Base-by-base conservation (phyloP, 257 asterid genomes). In the Solanum commersonii region DNA sequence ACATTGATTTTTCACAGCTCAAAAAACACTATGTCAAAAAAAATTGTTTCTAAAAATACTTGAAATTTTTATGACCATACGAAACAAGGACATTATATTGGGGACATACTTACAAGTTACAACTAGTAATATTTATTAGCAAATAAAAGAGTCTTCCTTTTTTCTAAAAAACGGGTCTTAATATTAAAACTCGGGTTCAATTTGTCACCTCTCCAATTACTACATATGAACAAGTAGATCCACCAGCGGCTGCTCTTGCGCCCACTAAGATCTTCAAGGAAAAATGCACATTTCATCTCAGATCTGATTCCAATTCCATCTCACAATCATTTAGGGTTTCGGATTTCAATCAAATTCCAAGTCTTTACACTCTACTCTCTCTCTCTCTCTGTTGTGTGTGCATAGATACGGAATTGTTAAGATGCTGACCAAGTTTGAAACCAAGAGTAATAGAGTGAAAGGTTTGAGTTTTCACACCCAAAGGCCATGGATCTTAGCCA, bases 401-500 rank as follows among this genome's bases (percentile, higher is more conserved):
- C 87, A 68, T 89, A 49, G 35, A 70, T 34, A 35, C 44, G 59
- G 71, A 76, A 73, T 73, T 73, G 82, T 73, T 73, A 88, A 91
- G 87, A 97, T 97, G 99, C 89, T 96, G 96, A 96, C 99, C 78
- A 97, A 97, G 90, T 97, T 97, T 56, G 99, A 97, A 91, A 97
- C 99, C 73, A 97, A 97, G 96, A 97, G 99, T 88, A 97, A 95
- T 90, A 88, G 99, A 92, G 99, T 97, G 89, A 97, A 97, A 87
- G 99, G 99, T 1, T 85, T 97, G 94, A 96, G 99, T 88, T 97
- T 97, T 88, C 99, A 97, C 71, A 90, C 93, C 94, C 96, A 93
- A 94, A 89, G 99, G 86, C 98, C 99, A 89, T 96, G 99, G 99
- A 97, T 97, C 98, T 88, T 96, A 93, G 99, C 99, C 84, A 96